Percentiles rank a stretch among this genome's conserved stretches.
Evolutionary conservation across 352 stramenopile genomes (phyloP).

Genomic region (Pythium myriotylum): DNA sequence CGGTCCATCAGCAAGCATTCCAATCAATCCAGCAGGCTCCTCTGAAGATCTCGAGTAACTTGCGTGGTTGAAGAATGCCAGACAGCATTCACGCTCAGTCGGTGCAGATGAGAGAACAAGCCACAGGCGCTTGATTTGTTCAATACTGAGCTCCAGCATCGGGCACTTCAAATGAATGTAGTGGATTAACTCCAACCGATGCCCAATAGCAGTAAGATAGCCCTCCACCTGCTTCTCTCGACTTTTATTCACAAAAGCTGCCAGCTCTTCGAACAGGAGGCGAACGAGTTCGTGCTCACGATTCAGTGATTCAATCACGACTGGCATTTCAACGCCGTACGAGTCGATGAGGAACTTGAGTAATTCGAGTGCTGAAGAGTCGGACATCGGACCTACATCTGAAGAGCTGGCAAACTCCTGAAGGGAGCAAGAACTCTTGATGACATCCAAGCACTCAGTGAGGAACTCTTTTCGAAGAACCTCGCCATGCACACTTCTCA

Average conservation of each 20-base stretch:
- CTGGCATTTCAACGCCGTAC: conserved; percentile 67
- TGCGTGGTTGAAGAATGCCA: conserved; percentile 87
- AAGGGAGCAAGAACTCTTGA: conserved; percentile 71
- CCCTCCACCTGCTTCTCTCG: conserved; percentile 43
- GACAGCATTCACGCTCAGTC: conserved; percentile 76
- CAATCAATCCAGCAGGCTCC: conserved; percentile 7
- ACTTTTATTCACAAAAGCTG: conserved; percentile 69
- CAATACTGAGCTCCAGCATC: conserved; percentile 72
- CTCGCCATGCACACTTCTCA: conserved; percentile 74
- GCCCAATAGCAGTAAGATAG: conserved; percentile 77
- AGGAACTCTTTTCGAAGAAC: conserved; percentile 68
- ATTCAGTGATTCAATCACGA: conserved; percentile 75
- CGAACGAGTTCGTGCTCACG: conserved; percentile 69
- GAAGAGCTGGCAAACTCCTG: conserved; percentile 27
- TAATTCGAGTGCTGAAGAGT: conserved; percentile 78
- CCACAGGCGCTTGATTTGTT: conserved; percentile 80
- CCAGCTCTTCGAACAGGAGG: conserved; percentile 85
- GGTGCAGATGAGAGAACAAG: conserved; percentile 70
- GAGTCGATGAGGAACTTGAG: conserved; percentile 89
- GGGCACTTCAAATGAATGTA: conserved; percentile 85
- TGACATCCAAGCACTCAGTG: conserved; percentile 73
- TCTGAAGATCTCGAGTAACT: conserved; percentile 25
- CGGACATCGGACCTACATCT: conserved; percentile 35
- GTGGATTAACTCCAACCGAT: conserved; percentile 86
- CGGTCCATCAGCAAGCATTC: conserved; percentile 13